Base-by-base conservation (phyloP, 1,139 yeast genomes). In the Debaryomycetaceae sp. region DNA sequence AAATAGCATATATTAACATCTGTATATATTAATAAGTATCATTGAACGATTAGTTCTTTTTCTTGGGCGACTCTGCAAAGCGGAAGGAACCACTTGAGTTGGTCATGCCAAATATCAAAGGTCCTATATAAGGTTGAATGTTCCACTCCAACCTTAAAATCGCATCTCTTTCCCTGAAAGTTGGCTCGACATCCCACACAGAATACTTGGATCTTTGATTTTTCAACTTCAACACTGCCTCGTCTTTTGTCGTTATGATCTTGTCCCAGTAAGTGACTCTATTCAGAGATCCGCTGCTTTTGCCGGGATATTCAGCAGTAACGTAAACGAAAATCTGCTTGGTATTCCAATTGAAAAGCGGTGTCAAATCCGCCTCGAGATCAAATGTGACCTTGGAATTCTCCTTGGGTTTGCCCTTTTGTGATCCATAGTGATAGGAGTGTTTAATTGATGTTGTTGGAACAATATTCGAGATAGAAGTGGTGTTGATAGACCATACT, bases 331-430 rank as follows among this genome's bases (percentile, higher is more conserved):
- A 91, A 20, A 93, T 81, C 64, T 93, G 99, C 60, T 93, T 93
- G 9, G 99, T 93, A 66, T 93, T 93, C 97, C 98, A 93, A 64
- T 87, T 90, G 77, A 91, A 91, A 45, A 93, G 72, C 1, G 90
- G 83, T 1, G 86, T 63, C 54, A 93, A 68, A 53, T 74, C 78
- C 1, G 76, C 78, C 7, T 80, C 80, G 46, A 93, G 69, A 60
- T 89, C 96, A 59, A 91, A 90, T 14, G 68, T 68, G 38, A 90
- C 65, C 57, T 79, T 80, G 45, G 86, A 77, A 60, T 90, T 90
- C 58, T 93, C 97, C 67, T 88, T 91, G 39, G 90, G 84, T 49
- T 78, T 78, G 40, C 86, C 80, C 49, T 77, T 76, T 3, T 68
- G 66, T 2, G 95, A 82, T 1, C 97, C 97, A 56, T 80, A 87